Conservation (phyloP, 768 basidiomycete genomes). For the Leccinum variicolor region DNA sequence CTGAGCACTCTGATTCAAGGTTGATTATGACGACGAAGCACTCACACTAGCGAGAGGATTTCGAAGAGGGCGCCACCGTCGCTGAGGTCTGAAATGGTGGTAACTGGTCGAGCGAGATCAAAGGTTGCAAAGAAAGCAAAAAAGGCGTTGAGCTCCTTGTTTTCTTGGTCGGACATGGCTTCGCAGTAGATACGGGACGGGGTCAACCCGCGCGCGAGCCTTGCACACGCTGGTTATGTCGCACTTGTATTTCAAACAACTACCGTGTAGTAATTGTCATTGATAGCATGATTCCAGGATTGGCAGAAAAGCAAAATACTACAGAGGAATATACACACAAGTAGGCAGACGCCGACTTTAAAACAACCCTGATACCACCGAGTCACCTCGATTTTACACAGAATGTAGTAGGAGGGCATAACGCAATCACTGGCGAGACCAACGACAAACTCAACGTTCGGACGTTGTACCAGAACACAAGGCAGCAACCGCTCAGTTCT, state of each 20-base stretch:
- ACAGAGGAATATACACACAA: no score
- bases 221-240: neutral
- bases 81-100: slow-evolving; percentile 65
- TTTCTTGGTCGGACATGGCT: slow-evolving; percentile 38
- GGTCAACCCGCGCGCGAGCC: slow-evolving; percentile 4
- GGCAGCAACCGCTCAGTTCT: slow-evolving; percentile 10
- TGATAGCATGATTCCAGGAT: no score
- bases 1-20: slow-evolving; percentile 5
- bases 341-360: no score
- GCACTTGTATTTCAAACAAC: neutral
- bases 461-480: neutral
- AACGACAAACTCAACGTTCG: neutral
- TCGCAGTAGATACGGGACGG: neutral
- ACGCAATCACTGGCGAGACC: slow-evolving; percentile 1
- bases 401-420: slow-evolving; percentile 4
- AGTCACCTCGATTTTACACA: neutral
- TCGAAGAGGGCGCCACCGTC: slow-evolving; percentile 78
- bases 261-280: no score
- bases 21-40: slow-evolving; percentile 1
- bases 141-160: slow-evolving; percentile 76
- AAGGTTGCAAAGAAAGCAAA: slow-evolving; percentile 78
- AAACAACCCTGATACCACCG: neutral
- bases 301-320: no score
- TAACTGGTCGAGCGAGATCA: slow-evolving; percentile 59
- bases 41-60: slow-evolving; percentile 74